Percentiles rank a stretch among this genome's conserved stretches.
These are phyloP conservation scores for Mycena kentingensis DNA, from an alignment of 768 basidiomycete species.

Conservation along the genomic window DNA sequence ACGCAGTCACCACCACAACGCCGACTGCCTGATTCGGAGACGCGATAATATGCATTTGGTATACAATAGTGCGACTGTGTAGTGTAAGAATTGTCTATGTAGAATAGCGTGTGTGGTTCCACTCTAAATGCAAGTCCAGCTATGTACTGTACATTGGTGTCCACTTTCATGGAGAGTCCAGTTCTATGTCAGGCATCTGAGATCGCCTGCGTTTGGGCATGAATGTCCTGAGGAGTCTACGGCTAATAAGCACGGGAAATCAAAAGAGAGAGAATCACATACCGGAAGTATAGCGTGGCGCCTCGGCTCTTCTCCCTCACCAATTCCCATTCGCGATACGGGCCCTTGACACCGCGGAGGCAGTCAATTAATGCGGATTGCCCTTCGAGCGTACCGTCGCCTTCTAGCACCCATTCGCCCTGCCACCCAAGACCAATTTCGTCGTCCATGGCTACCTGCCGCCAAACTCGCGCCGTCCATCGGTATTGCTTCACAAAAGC, in stretches of 20 bases:
- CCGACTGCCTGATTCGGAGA: no score
- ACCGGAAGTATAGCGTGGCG: slow-evolving; percentile 69
- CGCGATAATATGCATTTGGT: no score
- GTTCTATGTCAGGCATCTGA: not conserved
- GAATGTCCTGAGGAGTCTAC: slow-evolving; percentile 20
- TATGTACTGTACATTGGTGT: not conserved
- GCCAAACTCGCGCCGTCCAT: slow-evolving; percentile 62
- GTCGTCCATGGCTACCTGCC: slow-evolving; percentile 32
- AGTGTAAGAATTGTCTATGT: no score
- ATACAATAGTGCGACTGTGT: no score
- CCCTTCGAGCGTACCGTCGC: slow-evolving; percentile 73
- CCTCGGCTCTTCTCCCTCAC: slow-evolving; percentile 62
- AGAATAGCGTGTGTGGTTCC: no score
- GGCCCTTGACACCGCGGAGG: slow-evolving; percentile 40
- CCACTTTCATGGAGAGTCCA: not conserved
- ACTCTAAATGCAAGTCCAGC: not conserved
- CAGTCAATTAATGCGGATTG: slow-evolving; percentile 58
- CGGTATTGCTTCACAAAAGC: slow-evolving; percentile 61
- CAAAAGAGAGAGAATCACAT: slow-evolving; percentile 23
- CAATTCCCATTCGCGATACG: slow-evolving; percentile 50
- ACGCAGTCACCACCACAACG: slow-evolving; percentile 10
- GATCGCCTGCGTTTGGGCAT: slow-evolving; percentile 1
- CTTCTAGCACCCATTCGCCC: slow-evolving; percentile 81
- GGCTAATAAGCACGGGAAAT: not conserved
- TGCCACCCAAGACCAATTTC: slow-evolving; percentile 49